Conservation (phyloP, 768 basidiomycete species). For the Mycena sanguinolenta region DNA sequence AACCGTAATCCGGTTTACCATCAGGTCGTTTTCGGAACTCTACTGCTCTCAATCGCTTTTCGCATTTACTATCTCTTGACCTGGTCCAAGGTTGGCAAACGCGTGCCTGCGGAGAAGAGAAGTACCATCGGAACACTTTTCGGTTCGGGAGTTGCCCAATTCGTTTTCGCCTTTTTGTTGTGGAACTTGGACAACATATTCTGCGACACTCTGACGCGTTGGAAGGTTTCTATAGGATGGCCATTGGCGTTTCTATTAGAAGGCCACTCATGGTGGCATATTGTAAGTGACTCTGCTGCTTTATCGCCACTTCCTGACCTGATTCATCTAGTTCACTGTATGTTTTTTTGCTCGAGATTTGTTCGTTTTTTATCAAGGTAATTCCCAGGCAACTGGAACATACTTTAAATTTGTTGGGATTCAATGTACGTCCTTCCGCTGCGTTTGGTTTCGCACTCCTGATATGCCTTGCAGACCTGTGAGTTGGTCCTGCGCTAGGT, state of each 20-base stretch:
- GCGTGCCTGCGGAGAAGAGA: conserved; percentile 60
- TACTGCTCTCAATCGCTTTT: conserved; percentile 63
- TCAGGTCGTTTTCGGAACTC: conserved; percentile 76
- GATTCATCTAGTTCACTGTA: conserved; percentile 22
- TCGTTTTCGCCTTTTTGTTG: conserved; percentile 74
- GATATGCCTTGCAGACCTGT: conserved; percentile 54
- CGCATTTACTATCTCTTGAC: conserved; percentile 69
- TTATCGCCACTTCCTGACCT: neutral
- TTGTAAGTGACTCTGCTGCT: conserved; percentile 51
- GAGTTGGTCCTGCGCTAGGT: conserved; percentile 35
- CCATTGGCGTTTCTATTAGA: conserved; percentile 76
- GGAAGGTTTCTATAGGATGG: conserved; percentile 73
- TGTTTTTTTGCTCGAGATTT: neutral
- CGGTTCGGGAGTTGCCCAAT: conserved; percentile 65
- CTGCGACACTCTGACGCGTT: conserved; percentile 68
- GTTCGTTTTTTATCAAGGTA: neutral
- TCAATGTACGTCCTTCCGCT: conserved; percentile 56
- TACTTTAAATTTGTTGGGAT: conserved; percentile 67
- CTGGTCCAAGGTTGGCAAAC: conserved; percentile 52
- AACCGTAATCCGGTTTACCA: conserved; percentile 87
- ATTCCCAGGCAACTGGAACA: conserved; percentile 59
- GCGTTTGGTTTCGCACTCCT: conserved; percentile 14
- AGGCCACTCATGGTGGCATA: conserved; percentile 85
- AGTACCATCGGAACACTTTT: conserved; percentile 59
- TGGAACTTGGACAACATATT: conserved; percentile 90